Evolutionary conservation across 1,284 basidiomycete species (phyloP), one percentile per base, ranked within the genome.

Genomic region (Moesziomyces sp.): DNA sequence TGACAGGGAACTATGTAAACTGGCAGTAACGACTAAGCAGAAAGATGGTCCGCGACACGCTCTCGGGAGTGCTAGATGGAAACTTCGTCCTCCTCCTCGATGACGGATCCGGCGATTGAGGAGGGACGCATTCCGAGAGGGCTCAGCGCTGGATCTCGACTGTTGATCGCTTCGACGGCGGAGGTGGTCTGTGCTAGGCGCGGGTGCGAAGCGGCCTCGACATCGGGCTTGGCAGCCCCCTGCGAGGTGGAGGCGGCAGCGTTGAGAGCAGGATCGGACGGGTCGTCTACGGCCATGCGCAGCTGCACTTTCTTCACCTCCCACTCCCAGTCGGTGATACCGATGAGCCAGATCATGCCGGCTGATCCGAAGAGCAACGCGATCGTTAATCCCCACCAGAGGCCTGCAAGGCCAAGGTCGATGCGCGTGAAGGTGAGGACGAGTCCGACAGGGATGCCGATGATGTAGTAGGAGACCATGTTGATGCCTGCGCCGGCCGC

Each of bases 351-450:
- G 14, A 84, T 80, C 54, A 81, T 83, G 8, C 84, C 69, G 9
- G 83, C 58, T 7, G 80, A 79, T 0, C 84, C 85, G 55, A 86
- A 86, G 10, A 81, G 65, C 13, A 88, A 77, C 10, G 86, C 86
- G 23, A 86, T 74, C 16, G 85, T 85, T 24, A 88, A 76, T 10
- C 87, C 86, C 53, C 86, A 83, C 87, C 86, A 87, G 43, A 87
- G 79, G 16, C 86, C 86, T 23, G 69, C 62, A 18, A 85, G 59
- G 13, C 84, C 84, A 23, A 79, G 58, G 24, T 83, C 76, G 45
- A 82, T 74, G 13, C 81, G 78, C 11, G 74, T 75, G 72, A 87
- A 87, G 7, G 85, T 85, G 21, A 87, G 82, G 74, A 85, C 85
- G 35, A 87, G 76, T 24, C 86, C 86, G 38, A 86, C 74, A 0